Conservation (phyloP, 495 filamentous ascomycete genomes). For the Penicillium taxi region DNA sequence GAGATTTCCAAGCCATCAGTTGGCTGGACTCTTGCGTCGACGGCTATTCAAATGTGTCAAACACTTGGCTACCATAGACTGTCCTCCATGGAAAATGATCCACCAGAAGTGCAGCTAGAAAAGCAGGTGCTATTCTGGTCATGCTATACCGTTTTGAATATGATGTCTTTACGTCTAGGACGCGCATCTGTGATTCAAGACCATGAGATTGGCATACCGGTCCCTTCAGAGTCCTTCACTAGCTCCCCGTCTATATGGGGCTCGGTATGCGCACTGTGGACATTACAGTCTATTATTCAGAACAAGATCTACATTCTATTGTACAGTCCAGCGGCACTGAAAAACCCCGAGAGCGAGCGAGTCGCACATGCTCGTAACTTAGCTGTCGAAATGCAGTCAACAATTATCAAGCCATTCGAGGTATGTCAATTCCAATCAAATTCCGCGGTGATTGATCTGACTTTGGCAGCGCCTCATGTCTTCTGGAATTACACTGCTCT, state of each 20-base stretch:
- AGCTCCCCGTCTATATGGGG: slow-evolving; percentile 20
- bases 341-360: slow-evolving; percentile 39
- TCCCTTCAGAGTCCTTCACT: slow-evolving; percentile 22
- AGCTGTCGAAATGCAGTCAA: slow-evolving; percentile 26
- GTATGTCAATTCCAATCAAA: slow-evolving; percentile 8
- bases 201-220: slow-evolving; percentile 53
- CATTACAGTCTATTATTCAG: slow-evolving; percentile 47
- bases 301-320: slow-evolving; percentile 51
- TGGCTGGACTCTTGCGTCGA: slow-evolving; percentile 52
- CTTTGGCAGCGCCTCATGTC: slow-evolving; percentile 9
- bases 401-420: slow-evolving; percentile 27
- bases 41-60: slow-evolving; percentile 52
- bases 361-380: slow-evolving; percentile 24
- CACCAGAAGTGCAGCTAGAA: slow-evolving; percentile 23
- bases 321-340: slow-evolving; percentile 53
- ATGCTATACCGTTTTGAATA: slow-evolving; percentile 52
- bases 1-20: slow-evolving; percentile 57
- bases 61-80: slow-evolving; percentile 56
- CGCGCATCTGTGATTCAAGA: slow-evolving; percentile 54
- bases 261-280: slow-evolving; percentile 34
- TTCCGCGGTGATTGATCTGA: slow-evolving; percentile 4
- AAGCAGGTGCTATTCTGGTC: slow-evolving; percentile 52
- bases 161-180: slow-evolving; percentile 55
- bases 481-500: slow-evolving; percentile 6
- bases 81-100: slow-evolving; percentile 43